Evolutionary conservation across 768 basidiomycete species (phyloP), one percentile per base, ranked within the genome.

Genomic region (Trametes maxima): DNA sequence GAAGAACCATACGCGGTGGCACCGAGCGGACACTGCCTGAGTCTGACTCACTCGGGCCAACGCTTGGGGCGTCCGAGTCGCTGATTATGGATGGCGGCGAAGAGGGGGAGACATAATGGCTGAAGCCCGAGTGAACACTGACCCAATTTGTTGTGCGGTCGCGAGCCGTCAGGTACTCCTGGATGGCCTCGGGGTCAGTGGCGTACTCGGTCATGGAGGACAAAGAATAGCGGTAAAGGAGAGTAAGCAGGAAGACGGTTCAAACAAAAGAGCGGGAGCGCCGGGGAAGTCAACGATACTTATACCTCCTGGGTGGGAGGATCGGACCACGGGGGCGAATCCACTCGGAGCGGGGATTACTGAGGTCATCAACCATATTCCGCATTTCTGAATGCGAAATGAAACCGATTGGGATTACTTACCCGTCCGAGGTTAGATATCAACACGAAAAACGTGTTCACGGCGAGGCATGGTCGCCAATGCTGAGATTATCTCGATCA

Each of bases 1-100:
- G 82, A 67, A 91, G 74, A 60, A 90, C 74, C 87, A 92, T 89
- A 67, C 82, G 84, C 3, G 90, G 89, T 1, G 90, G 90, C 12
- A 84, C 67, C 0, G 81, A 82, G 60, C 75, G 76, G 16, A 70
- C 65, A 64, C 78, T 81, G 59, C 72, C 76, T 0, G 71, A 73
- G 67, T 81, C 80, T 4, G 80, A 80, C 6, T 74, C 77, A 56
- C 57, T 67, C n/a, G 72, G 67, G 12, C 70, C 71, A 52, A 67
- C 71, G 61, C 68, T 69, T 61, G 74, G 71, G 10, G 70, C 69
- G 57, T 76, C 74, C 0, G 70, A 66, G 57, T 75, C 74, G 63
- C 60, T 68, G 52, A 70, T 56, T 19, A 66, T 56, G 39, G 67
- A 68, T 22, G 67, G 67, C 11, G 67, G 67, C 24, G 58, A 59